phyloP scores from a whole-genome alignment of 208 protist species.

The Leishmania tarentolae region DNA sequence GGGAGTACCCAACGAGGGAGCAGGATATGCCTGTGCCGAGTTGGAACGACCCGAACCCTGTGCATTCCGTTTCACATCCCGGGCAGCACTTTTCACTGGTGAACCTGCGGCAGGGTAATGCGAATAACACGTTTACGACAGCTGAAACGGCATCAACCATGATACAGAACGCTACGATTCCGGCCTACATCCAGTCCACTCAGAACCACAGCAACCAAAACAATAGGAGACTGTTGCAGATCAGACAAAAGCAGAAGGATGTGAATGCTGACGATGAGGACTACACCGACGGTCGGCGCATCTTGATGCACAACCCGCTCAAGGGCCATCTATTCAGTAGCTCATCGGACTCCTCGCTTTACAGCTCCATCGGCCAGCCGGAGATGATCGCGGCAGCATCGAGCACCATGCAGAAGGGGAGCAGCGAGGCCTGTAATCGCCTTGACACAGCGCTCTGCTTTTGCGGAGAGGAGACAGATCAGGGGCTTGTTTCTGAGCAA shows the following conservation, averaged over 20 bases:
- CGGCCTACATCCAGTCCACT: constrained; percentile 25
- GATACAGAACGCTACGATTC: constrained; percentile 21
- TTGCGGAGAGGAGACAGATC: constrained; percentile 16
- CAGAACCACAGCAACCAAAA: constrained; percentile 19
- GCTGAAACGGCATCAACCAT: constrained; percentile 11
- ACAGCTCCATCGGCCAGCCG: constrained; percentile 7
- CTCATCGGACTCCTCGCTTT: constrained; percentile 23
- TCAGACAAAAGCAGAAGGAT: constrained; percentile 13
- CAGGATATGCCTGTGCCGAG: neutral
- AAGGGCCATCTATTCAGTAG: constrained; percentile 26
- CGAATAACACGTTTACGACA: constrained; percentile 8
- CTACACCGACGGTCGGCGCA: constrained; percentile 22
- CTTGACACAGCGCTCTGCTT: constrained; percentile 7
- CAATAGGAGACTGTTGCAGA: constrained; percentile 23
- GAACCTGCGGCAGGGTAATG: constrained; percentile 21
- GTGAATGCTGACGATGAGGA: constrained; percentile 18
- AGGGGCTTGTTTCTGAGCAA: constrained; percentile 18
- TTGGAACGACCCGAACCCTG: neutral
- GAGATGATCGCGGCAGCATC: constrained; percentile 14
- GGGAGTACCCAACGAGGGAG: neutral
- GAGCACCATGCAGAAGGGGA: constrained; percentile 12
- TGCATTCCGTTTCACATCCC: constrained; percentile 4
- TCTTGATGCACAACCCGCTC: constrained; percentile 35
- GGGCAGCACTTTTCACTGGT: constrained; percentile 15
- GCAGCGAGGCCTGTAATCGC: constrained; percentile 14